Conservation (phyloP, 768 basidiomycete genomes). For the Phanerodontia chrysosporium region DNA sequence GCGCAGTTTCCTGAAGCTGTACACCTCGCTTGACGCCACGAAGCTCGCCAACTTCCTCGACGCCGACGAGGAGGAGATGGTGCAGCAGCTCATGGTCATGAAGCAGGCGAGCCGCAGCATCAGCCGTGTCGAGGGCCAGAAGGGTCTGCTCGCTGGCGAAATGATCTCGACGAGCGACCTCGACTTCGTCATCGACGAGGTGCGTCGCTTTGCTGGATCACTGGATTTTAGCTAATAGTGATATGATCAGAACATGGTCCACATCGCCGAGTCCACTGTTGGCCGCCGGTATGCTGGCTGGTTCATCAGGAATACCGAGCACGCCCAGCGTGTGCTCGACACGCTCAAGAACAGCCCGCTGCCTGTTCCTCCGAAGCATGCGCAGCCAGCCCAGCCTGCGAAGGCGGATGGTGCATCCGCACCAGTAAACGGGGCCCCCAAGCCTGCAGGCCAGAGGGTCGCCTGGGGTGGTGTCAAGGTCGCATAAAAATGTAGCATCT, state of each 20-base stretch:
- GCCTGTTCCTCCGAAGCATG: conserved; percentile 30
- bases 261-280: conserved; percentile 92
- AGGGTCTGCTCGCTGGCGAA: conserved; percentile 74
- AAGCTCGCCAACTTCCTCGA: conserved; percentile 93
- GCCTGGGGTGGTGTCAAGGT: conserved; percentile 48
- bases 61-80: conserved; percentile 87
- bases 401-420: conserved; percentile 17
- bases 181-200: conserved; percentile 94
- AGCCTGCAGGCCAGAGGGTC: conserved; percentile 50
- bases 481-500: conserved; percentile 15
- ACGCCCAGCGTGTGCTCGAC: conserved; percentile 83
- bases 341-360: conserved; percentile 60
- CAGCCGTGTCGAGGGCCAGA: conserved; percentile 46
- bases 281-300: conserved; percentile 92
- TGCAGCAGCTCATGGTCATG: conserved; percentile 96
- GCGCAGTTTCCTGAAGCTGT: conserved; percentile 89
- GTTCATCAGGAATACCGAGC: conserved; percentile 96
- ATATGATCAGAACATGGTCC: conserved; percentile 99
- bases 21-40: conserved; percentile 87
- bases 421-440: conserved; percentile 21
- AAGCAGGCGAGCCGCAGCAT: conserved; percentile 83
- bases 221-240: neutral
- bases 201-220: conserved; percentile 33
- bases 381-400: conserved; percentile 9
- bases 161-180: conserved; percentile 88